phyloP scores from a whole-genome alignment of 73 alveolate genomes.

The Paramecium biaurelia region DNA sequence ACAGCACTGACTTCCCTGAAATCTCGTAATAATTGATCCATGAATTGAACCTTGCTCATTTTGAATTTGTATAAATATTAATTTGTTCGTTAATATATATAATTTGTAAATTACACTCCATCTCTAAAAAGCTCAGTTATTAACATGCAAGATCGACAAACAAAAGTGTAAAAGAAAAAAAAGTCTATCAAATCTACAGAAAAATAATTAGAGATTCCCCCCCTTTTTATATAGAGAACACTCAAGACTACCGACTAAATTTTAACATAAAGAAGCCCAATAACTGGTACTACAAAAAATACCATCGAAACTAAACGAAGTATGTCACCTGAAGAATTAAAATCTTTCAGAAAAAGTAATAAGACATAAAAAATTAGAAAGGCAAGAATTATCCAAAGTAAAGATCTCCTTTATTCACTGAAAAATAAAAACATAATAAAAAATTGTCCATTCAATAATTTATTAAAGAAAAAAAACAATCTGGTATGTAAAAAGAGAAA shows the following conservation, averaged over 20 bases:
- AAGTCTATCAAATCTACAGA: not conserved
- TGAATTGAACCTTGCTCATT: slow-evolving; percentile 29
- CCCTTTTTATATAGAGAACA: not conserved
- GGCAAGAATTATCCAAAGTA: not conserved
- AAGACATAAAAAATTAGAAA: not conserved
- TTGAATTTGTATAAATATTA: slow-evolving; percentile 8
- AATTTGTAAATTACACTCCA: not conserved
- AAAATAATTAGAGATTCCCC: not conserved
- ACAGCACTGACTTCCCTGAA: not conserved
- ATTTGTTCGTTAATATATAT: slow-evolving; percentile 17
- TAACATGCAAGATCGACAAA: not conserved
- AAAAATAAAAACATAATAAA: not conserved
- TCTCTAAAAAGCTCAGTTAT: not conserved
- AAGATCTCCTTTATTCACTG: not conserved
- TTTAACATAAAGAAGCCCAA: not conserved
- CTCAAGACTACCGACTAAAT: not conserved
- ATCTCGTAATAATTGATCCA: slow-evolving; percentile 29
- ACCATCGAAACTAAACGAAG: not conserved
- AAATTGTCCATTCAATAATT: not conserved
- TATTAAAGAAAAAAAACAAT: not conserved
- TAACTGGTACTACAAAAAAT: not conserved
- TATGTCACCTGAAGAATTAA: not conserved
- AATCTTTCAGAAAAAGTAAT: not conserved
- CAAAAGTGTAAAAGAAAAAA: not conserved
- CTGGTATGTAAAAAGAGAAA: not conserved